These are phyloP conservation scores for Potentilla sterilis DNA, from an alignment of 306 rosid species.

Conservation along the genomic window DNA sequence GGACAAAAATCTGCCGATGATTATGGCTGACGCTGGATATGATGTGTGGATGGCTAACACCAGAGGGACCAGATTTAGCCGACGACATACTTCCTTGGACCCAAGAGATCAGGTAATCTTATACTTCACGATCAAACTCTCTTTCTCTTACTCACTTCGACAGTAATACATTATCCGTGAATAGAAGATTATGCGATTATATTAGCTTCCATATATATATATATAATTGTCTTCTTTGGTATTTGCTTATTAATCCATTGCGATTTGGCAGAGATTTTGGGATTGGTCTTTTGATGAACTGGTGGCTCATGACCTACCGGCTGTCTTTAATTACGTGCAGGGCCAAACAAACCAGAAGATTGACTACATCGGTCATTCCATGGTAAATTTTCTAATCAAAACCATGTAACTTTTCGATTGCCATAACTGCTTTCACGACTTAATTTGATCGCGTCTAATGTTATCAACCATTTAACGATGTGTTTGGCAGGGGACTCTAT, in stretches of 20 bases:
- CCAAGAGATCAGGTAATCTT: constrained; percentile 31
- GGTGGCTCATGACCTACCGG: constrained; percentile 70
- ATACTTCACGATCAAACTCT: neutral
- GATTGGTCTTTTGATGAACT: constrained; percentile 89
- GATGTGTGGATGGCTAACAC: constrained; percentile 90
- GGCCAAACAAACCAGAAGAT: constrained; percentile 69
- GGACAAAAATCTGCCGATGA: constrained; percentile 68
- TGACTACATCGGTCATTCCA: constrained; percentile 82
- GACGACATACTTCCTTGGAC: constrained; percentile 51
- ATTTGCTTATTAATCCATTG: neutral
- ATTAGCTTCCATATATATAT: too few relatives aligned
- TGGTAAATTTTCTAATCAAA: constrained; percentile 33
- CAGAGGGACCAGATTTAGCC: constrained; percentile 83
- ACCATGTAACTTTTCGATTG: neutral
- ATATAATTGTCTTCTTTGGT: neutral
- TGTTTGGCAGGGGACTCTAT: constrained; percentile 63
- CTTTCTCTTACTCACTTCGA: neutral
- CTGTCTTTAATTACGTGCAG: constrained; percentile 60
- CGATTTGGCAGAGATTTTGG: constrained; percentile 59
- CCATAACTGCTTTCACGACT: neutral
- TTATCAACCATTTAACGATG: neutral
- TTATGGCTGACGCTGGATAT: constrained; percentile 71
- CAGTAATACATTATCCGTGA: neutral
- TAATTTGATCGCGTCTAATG: neutral
- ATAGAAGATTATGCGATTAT: neutral